A percentile compares a stretch with the other conserved stretches of the same genome.
Evolutionary conservation across 192 early-diverging fungal genomes (phyloP).

Genomic region (Backusella macrospora): DNA sequence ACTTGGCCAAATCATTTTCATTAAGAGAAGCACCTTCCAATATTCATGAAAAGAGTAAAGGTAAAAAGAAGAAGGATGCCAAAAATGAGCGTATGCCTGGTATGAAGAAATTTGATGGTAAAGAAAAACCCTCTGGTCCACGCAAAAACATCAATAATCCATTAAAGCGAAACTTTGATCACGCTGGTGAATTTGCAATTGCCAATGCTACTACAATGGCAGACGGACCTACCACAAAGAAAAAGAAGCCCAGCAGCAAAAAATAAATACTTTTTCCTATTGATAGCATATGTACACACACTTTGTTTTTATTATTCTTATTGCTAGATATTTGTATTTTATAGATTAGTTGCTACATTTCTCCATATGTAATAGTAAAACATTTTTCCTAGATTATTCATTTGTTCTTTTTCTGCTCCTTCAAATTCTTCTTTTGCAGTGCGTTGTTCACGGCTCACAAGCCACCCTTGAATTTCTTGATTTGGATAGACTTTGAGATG

Average conservation of each 20-base stretch:
- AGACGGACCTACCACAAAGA: slow-evolving; percentile 38
- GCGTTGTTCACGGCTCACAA: slow-evolving; percentile 31
- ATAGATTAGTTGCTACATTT: not conserved
- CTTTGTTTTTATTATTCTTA: not conserved
- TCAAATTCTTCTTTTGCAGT: not conserved
- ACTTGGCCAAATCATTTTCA: slow-evolving; percentile 96
- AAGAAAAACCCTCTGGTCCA: not conserved
- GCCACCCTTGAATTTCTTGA: slow-evolving; percentile 17
- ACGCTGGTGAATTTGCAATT: slow-evolving; percentile 44
- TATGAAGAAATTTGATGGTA: slow-evolving; percentile 22
- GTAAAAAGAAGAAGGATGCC: slow-evolving; percentile 39
- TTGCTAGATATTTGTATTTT: slow-evolving; percentile 15
- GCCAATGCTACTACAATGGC: slow-evolving; percentile 21
- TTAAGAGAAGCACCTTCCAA: slow-evolving; percentile 89
- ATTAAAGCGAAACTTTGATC: slow-evolving; percentile 36
- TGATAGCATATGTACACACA: not conserved
- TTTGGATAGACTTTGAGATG: slow-evolving; percentile 14
- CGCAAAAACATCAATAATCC: slow-evolving; percentile 31
- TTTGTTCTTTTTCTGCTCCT: slow-evolving; percentile 29
- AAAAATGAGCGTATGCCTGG: slow-evolving; percentile 41
- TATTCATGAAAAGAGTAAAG: slow-evolving; percentile 51
- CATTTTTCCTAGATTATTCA: slow-evolving; percentile 16
- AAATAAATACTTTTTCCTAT: not conserved
- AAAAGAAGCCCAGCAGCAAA: slow-evolving; percentile 23
- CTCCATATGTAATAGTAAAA: slow-evolving; percentile 27